Evolutionary conservation across 2,329 filamentous ascomycete species (phyloP).

Genomic region (Capronia epimyces): DNA sequence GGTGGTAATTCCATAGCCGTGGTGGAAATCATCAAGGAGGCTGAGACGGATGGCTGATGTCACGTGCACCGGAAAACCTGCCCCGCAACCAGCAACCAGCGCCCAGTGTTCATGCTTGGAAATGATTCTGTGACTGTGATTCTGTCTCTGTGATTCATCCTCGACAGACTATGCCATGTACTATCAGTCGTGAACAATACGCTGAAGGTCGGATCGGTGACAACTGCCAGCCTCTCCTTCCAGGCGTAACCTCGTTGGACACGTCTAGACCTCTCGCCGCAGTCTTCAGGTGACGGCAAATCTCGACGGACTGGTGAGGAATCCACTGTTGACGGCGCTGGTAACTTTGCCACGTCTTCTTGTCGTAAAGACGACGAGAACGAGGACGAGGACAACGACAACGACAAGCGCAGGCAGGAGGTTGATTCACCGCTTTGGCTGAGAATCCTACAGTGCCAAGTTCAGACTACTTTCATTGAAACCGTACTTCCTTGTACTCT

Average conservation of each 20-base stretch:
- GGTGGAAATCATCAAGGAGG: too few species aligned
- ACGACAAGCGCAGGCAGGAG: too few species aligned
- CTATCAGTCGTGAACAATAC: too few species aligned
- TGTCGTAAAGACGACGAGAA: background rate
- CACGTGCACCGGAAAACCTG: constrained; percentile 1
- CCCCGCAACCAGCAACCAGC: background rate
- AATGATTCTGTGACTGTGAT: too few species aligned
- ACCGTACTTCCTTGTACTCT: background rate
- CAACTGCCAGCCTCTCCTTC: too few species aligned
- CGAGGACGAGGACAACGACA: too few species aligned
- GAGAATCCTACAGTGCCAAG: background rate
- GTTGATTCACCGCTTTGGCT: too few species aligned
- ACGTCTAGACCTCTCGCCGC: background rate
- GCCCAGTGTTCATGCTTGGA: background rate
- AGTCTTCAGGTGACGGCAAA: background rate
- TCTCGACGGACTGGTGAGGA: background rate
- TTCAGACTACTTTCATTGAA: background rate
- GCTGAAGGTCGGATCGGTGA: too few species aligned
- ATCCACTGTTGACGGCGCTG: background rate
- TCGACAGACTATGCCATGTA: too few species aligned
- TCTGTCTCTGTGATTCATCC: too few species aligned
- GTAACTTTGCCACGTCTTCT: too few species aligned
- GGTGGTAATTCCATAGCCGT: too few species aligned
- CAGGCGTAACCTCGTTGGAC: background rate
- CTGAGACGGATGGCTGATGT: background rate